phyloP scores from a whole-genome alignment of 2,329 filamentous ascomycete genomes.

The Epichloe bromicola region DNA sequence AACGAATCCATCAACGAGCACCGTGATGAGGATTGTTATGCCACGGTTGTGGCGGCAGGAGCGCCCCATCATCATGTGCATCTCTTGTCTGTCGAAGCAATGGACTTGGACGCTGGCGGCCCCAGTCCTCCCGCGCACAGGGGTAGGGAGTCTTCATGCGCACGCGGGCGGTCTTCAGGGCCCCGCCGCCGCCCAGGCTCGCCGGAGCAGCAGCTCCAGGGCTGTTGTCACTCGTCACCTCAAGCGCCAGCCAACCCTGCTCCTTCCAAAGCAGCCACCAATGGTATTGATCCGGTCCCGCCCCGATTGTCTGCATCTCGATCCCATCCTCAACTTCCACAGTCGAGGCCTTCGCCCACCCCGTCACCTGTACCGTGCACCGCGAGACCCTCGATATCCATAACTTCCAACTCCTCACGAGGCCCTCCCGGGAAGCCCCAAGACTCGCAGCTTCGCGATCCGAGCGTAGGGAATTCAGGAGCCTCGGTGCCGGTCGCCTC shows the following conservation, averaged over 20 bases:
- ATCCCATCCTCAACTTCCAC: constrained; percentile 7
- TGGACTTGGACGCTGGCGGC: no score
- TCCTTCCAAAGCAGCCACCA: not conserved
- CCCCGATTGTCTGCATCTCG: constrained; percentile 3
- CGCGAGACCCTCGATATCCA: not conserved
- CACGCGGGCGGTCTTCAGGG: not conserved
- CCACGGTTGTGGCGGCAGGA: not conserved
- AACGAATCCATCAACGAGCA: not conserved
- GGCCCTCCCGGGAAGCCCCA: not conserved
- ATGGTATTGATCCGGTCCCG: not conserved
- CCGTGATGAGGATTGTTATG: not conserved
- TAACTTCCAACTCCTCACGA: not conserved
- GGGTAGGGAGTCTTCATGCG: no score
- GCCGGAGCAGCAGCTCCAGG: not conserved
- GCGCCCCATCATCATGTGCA: not conserved
- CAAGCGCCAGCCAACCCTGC: not conserved
- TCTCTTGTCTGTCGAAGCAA: no score
- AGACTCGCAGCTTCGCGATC: not conserved
- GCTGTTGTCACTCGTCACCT: not conserved
- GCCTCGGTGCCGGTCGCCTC: constrained; percentile 3
- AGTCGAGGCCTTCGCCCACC: not conserved
- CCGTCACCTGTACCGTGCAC: not conserved
- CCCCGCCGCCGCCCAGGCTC: not conserved
- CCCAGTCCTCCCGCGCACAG: no score
- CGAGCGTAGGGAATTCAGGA: not conserved